Evolutionary conservation across 805 yeast species (phyloP).

Genomic region (Yarrowia sp.): DNA sequence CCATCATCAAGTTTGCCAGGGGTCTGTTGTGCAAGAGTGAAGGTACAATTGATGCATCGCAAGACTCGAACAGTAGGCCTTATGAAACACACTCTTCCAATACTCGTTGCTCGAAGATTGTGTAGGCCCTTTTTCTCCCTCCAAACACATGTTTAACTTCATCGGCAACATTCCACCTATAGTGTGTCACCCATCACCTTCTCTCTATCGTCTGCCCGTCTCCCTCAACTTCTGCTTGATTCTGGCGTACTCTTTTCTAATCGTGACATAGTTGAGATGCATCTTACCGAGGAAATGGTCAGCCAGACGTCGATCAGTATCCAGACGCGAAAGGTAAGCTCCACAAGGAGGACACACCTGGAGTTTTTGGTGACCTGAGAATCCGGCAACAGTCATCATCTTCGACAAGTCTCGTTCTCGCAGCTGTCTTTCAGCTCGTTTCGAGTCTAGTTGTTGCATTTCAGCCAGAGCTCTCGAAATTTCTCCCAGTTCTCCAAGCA

Average conservation of each 20-base stretch:
- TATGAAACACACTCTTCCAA: no score
- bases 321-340: constrained; percentile 82
- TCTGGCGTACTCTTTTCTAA: constrained; percentile 55
- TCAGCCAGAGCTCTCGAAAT: constrained; percentile 57
- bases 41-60: no score
- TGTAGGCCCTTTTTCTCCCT: no score
- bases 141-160: no score
- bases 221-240: constrained; percentile 41
- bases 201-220: constrained; percentile 1
- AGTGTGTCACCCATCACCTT: neutral
- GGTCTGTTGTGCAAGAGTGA: no score
- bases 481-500: constrained; percentile 59
- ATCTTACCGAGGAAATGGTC: constrained; percentile 90
- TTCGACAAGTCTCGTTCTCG: constrained; percentile 64
- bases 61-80: no score
- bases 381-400: constrained; percentile 68
- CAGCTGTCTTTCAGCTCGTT: constrained; percentile 56
- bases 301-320: constrained; percentile 85
- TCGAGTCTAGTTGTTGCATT: constrained; percentile 55
- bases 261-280: constrained; percentile 80
- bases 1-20: no score
- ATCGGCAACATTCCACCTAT: no score
- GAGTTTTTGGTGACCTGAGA: constrained; percentile 84
- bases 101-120: no score
- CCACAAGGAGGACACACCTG: constrained; percentile 93